Percentiles rank a stretch among this genome's conserved stretches.
Evolutionary conservation across 805 yeast genomes (phyloP).

Genomic region (Candida easanensis): DNA sequence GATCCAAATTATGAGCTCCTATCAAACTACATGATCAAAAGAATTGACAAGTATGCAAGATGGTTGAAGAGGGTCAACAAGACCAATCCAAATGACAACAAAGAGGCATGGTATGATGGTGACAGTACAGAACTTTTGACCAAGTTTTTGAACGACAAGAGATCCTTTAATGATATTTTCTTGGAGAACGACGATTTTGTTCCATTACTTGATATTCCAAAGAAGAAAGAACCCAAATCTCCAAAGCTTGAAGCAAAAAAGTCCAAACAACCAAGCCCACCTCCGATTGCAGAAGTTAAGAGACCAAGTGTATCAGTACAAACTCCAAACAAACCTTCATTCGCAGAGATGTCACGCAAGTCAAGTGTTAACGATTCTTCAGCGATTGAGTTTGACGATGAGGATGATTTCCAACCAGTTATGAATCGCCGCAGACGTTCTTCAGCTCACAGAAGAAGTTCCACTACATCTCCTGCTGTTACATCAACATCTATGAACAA

Average conservation of each 20-base stretch:
- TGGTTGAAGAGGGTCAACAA: constrained; percentile 32
- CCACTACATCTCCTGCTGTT: constrained; percentile 1
- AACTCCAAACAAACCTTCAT: constrained; percentile 3
- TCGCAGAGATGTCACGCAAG: constrained; percentile 5
- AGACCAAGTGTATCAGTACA: constrained; percentile 7
- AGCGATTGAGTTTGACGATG: constrained; percentile 28
- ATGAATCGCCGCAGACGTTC: constrained; percentile 31
- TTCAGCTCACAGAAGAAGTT: constrained; percentile 25
- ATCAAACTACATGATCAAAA: constrained; percentile 16
- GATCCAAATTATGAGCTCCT: constrained; percentile 24
- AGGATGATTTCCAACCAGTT: constrained; percentile 34
- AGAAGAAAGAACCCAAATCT: constrained; percentile 18
- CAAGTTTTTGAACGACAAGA: constrained; percentile 34
- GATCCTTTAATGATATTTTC: constrained; percentile 39
- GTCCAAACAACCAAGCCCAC: constrained; percentile 6
- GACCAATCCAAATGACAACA: constrained; percentile 10
- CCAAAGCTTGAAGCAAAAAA: constrained; percentile 19
- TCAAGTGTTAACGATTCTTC: constrained; percentile 18
- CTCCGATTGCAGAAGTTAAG: constrained; percentile 6
- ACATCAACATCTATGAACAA: not conserved
- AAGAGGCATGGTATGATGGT: constrained; percentile 31
- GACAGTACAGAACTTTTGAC: constrained; percentile 29
- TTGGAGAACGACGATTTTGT: constrained; percentile 35
- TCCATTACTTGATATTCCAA: constrained; percentile 34
- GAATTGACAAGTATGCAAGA: constrained; percentile 33